Conservation (phyloP, 2,329 filamentous ascomycete genomes). For the Colletotrichum lupini region DNA sequence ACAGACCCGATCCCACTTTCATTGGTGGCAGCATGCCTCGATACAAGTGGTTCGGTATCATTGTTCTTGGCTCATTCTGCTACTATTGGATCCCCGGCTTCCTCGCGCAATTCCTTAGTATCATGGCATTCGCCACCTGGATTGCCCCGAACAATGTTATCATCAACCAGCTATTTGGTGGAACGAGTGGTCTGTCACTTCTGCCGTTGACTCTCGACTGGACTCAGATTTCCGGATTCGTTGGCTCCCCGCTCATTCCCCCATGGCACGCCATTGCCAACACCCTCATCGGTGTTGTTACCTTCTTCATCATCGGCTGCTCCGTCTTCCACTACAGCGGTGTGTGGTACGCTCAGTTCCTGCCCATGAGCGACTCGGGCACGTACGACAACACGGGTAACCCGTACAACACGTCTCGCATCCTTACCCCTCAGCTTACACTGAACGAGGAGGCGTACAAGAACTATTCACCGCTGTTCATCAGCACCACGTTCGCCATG, state of each 20-base stretch:
- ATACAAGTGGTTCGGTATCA: slow-evolving; percentile 71
- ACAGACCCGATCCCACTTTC: slow-evolving; percentile 60
- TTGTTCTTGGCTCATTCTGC: slow-evolving; percentile 67
- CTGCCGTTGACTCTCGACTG: slow-evolving; percentile 82
- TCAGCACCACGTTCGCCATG: slow-evolving; percentile 78
- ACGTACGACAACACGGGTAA: slow-evolving; percentile 78
- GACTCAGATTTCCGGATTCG: slow-evolving; percentile 77
- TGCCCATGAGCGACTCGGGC: slow-evolving; percentile 76
- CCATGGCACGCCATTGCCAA: slow-evolving; percentile 82
- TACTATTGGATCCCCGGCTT: slow-evolving; percentile 79
- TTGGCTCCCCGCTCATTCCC: slow-evolving; percentile 75
- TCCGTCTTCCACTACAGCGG: slow-evolving; percentile 73
- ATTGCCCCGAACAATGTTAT: slow-evolving; percentile 74
- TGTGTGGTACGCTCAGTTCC: slow-evolving; percentile 71
- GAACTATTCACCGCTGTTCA: slow-evolving; percentile 74
- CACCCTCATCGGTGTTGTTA: slow-evolving; percentile 73
- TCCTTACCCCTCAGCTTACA: slow-evolving; percentile 71
- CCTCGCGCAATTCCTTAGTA: slow-evolving; percentile 75
- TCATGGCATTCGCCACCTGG: slow-evolving; percentile 80
- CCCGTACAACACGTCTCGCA: slow-evolving; percentile 71
- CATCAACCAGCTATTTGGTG: slow-evolving; percentile 80
- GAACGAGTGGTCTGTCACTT: slow-evolving; percentile 73
- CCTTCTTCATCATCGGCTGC: slow-evolving; percentile 72
- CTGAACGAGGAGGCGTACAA: slow-evolving; percentile 73
- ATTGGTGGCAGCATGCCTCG: slow-evolving; percentile 74